Percentiles rank a stretch among this genome's conserved stretches.
These are phyloP conservation scores for Suillus variegatus DNA, from an alignment of 768 basidiomycete genomes.

Conservation along the genomic window DNA sequence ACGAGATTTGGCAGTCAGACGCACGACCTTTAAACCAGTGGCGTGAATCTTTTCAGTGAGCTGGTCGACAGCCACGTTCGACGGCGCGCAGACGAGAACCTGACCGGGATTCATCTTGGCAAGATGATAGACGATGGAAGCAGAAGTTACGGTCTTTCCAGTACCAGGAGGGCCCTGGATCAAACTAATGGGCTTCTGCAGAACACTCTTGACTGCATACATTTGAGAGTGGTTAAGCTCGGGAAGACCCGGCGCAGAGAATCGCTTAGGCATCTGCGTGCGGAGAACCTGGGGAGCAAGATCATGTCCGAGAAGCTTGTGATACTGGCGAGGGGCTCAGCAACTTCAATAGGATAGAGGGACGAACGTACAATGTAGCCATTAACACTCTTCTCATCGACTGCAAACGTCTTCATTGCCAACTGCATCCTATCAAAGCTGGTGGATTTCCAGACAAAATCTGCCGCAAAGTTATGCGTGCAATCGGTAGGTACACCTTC, in stretches of 20 bases:
- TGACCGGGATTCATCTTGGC: conserved; percentile 99
- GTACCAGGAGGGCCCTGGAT: conserved; percentile 99
- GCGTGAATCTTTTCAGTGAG: conserved; percentile 98
- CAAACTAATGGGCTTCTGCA: conserved; percentile 96
- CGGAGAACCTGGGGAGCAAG: conserved; percentile 90
- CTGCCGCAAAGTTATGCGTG: conserved; percentile 94
- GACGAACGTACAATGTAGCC: conserved; percentile 86
- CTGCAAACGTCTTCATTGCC: conserved; percentile 99
- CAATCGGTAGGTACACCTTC: conserved; percentile 94
- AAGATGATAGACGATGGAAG: conserved; percentile 97
- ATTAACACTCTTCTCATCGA: conserved; percentile 98
- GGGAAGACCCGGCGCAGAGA: conserved; percentile 95
- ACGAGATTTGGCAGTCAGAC: conserved; percentile 95
- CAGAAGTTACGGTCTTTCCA: conserved; percentile 98
- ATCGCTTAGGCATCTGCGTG: conserved; percentile 95
- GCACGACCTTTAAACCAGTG: conserved; percentile 99
- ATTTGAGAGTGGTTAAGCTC: conserved; percentile 99
- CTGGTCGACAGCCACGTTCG: conserved; percentile 99
- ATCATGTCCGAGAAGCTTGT: conserved; percentile 97
- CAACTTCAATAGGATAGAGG: not conserved
- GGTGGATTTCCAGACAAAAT: conserved; percentile 99
- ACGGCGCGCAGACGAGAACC: conserved; percentile 97
- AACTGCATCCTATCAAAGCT: conserved; percentile 99
- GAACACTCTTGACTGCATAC: conserved; percentile 98
- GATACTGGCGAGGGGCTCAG: conserved; percentile 63